Conservation (phyloP, 305 asterid genomes). For the Fraxinus ornus region DNA sequence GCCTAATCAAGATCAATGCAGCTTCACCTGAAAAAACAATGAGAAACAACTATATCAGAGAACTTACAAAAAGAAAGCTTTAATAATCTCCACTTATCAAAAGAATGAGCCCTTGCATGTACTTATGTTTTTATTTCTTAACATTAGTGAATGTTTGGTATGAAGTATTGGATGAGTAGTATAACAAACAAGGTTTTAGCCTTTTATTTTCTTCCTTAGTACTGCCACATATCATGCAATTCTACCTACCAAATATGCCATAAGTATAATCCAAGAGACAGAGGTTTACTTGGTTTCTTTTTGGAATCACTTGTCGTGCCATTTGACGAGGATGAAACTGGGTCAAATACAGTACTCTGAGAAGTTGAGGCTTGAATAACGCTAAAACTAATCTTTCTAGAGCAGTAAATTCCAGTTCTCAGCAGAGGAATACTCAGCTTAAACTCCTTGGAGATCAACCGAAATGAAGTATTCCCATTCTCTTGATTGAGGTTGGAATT, state of each 20-base stretch:
- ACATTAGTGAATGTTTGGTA: not conserved
- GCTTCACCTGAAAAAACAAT: conserved; percentile 57
- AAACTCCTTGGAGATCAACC: conserved; percentile 52
- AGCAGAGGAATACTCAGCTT: conserved; percentile 39
- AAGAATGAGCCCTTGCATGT: not conserved
- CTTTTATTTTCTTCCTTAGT: not conserved
- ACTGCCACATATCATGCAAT: not conserved
- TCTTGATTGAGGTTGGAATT: conserved; percentile 48
- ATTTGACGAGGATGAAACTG: conserved; percentile 54
- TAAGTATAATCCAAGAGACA: not conserved
- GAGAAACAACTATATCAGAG: not conserved
- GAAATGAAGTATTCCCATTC: conserved; percentile 44
- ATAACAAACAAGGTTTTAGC: not conserved
- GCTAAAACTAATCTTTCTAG: conserved; percentile 43
- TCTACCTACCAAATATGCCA: not conserved
- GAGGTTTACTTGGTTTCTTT: conserved; percentile 66
- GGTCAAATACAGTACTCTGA: conserved; percentile 47
- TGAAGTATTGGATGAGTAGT: not conserved
- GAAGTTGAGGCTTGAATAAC: conserved; percentile 57
- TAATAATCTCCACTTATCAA: not conserved
- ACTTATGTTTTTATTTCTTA: not conserved
- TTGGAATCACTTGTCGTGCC: conserved; percentile 48
- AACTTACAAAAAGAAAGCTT: not conserved
- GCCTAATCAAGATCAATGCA: conserved; percentile 6
- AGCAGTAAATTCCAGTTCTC: conserved; percentile 38